Evolutionary conservation across 306 rosid genomes (phyloP).

Genomic region (Corylus heterophylla): DNA sequence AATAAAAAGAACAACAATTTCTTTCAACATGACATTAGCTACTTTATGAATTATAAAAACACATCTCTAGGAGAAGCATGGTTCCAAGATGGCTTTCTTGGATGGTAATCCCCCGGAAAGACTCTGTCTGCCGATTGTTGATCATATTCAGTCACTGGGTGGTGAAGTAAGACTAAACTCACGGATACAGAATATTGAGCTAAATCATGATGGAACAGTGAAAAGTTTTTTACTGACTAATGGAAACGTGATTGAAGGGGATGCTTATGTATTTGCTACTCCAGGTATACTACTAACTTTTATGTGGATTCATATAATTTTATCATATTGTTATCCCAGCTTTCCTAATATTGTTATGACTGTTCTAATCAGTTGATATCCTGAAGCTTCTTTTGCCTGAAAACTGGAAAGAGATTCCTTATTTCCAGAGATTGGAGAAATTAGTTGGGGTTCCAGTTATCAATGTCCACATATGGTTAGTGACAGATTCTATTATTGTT

Average conservation of each 20-base stretch:
- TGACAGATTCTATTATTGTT: conserved; percentile 19
- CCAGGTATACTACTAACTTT: conserved; percentile 57
- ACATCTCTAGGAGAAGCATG: conserved; percentile 83
- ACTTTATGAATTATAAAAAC: conserved; percentile 20
- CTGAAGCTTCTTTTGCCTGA: conserved; percentile 84
- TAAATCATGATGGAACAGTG: conserved; percentile 81
- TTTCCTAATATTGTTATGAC: conserved; percentile 23
- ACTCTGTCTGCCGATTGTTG: conserved; percentile 89
- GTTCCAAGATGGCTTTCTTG: conserved; percentile 98
- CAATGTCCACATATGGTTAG: conserved; percentile 94
- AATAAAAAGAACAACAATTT: background rate
- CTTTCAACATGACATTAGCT: conserved; percentile 3
- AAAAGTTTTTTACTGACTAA: conserved; percentile 64
- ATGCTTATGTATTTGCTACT: conserved; percentile 84
- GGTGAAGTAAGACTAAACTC: conserved; percentile 91
- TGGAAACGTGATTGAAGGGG: conserved; percentile 79
- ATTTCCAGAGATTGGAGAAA: conserved; percentile 90
- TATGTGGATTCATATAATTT: background rate
- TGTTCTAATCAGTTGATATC: conserved; percentile 71
- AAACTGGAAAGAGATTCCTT: conserved; percentile 85
- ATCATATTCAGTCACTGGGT: conserved; percentile 79
- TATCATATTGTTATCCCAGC: conserved; percentile 15
- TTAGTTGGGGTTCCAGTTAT: conserved; percentile 95
- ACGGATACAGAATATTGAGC: conserved; percentile 76
- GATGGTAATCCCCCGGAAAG: conserved; percentile 98